These are phyloP conservation scores for Nannochloropsis granulata DNA, from an alignment of 108 stramenopile species.

Conservation along the genomic window DNA sequence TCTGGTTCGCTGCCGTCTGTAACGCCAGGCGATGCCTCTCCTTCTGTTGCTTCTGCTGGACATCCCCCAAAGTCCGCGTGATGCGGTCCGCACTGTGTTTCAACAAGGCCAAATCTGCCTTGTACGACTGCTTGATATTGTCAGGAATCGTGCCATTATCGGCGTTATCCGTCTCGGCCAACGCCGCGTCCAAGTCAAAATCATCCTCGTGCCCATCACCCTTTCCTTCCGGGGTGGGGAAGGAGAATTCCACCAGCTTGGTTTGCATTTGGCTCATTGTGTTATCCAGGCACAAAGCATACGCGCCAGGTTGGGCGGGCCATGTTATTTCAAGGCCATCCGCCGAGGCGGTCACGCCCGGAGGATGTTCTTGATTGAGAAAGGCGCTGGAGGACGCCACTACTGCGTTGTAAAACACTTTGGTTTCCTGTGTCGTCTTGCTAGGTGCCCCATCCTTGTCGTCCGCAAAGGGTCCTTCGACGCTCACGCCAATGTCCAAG, in stretches of 20 bases:
- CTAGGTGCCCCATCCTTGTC: not conserved
- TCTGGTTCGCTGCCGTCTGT: not conserved
- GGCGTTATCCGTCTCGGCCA: not conserved
- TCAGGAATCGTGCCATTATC: not conserved
- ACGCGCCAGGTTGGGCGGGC: not conserved
- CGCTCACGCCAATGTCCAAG: not conserved
- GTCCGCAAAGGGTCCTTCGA: not conserved
- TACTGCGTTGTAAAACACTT: not conserved
- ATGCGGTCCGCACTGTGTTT: not conserved
- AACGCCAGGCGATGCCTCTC: not conserved
- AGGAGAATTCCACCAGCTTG: not conserved
- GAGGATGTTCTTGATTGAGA: not conserved
- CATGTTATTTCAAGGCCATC: not conserved
- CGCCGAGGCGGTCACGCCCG: not conserved
- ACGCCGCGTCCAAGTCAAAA: not conserved
- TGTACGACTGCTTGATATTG: not conserved
- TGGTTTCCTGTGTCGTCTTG: not conserved
- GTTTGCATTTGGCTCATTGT: not conserved
- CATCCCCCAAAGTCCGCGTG: not conserved
- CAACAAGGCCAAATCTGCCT: not conserved
- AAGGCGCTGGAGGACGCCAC: not conserved
- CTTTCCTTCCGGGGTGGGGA: not conserved
- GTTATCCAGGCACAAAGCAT: not conserved
- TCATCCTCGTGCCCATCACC: not conserved
- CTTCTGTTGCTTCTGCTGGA: not conserved